Percentiles rank a stretch among this genome's conserved stretches.
These are phyloP conservation scores for Tetrapisispora phaffii DNA, from an alignment of 805 yeast genomes.

Conservation along the genomic window DNA sequence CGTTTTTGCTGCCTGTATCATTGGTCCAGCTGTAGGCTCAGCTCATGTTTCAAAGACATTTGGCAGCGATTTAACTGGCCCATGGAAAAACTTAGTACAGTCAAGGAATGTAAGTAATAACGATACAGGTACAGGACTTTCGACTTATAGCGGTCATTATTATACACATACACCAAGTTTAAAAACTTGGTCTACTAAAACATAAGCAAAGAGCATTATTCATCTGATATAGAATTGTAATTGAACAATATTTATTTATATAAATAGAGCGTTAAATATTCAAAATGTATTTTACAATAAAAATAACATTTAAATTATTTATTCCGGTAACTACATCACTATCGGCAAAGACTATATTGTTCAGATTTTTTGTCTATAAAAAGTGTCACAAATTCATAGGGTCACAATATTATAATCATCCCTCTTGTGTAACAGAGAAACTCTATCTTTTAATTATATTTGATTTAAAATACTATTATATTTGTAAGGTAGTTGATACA, in stretches of 20 bases:
- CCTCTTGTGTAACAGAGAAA: too few relatives aligned
- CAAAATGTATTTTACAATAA: background rate
- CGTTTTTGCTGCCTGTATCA: constrained; percentile 64
- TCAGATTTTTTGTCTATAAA: background rate
- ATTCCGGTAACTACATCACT: too few relatives aligned
- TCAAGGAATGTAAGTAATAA: constrained; percentile 75
- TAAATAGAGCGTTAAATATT: background rate
- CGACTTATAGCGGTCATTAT: constrained; percentile 29
- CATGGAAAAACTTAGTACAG: constrained; percentile 66
- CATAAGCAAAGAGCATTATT: constrained; percentile 5
- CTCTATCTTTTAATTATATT: too few relatives aligned
- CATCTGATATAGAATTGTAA: background rate
- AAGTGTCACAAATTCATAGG: background rate
- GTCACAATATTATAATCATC: too few relatives aligned
- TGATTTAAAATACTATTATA: too few relatives aligned
- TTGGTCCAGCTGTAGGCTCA: constrained; percentile 87
- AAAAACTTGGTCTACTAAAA: constrained; percentile 44
- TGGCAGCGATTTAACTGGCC: constrained; percentile 30
- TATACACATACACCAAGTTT: constrained; percentile 44
- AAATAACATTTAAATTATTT: background rate
- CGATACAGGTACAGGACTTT: constrained; percentile 56
- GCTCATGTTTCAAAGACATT: constrained; percentile 35
- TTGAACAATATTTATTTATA: background rate
- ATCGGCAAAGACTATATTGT: background rate
- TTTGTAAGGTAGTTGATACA: too few relatives aligned